These are phyloP conservation scores for Tausonia pullulans DNA, from an alignment of 1,284 basidiomycete species.

Conservation along the genomic window DNA sequence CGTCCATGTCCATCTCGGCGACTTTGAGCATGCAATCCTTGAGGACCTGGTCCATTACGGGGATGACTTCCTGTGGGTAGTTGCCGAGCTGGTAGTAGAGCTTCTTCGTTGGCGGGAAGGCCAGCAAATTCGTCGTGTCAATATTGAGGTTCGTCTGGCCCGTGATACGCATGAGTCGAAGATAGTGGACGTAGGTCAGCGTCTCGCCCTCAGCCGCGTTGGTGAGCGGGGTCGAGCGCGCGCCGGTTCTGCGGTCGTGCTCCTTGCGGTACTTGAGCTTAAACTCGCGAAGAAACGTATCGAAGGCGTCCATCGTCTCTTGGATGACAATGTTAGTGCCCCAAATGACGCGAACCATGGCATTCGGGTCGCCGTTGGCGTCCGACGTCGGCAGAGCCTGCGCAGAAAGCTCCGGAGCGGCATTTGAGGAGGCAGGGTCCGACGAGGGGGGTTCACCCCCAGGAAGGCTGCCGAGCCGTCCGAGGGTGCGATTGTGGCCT, in stretches of 20 bases:
- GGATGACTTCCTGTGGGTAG: conserved; percentile 93
- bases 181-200: conserved; percentile 66
- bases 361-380: conserved; percentile 39
- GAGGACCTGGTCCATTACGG: conserved; percentile 90
- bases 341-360: conserved; percentile 80
- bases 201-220: conserved; percentile 57
- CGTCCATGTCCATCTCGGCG: conserved; percentile 63
- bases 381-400: conserved; percentile 11
- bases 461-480: not conserved
- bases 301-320: conserved; percentile 83
- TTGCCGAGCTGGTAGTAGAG: conserved; percentile 68
- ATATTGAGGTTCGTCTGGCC: conserved; percentile 87
- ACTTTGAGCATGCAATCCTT: conserved; percentile 79
- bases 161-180: conserved; percentile 77
- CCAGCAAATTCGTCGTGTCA: conserved; percentile 75
- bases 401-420: conserved; percentile 4
- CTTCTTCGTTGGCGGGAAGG: conserved; percentile 76
- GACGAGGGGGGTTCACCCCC: conserved; percentile 9
- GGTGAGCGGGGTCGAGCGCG: conserved; percentile 32
- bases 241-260: conserved; percentile 46
- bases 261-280: conserved; percentile 81
- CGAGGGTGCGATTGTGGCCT: not conserved
- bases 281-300: conserved; percentile 80
- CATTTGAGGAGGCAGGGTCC: conserved; percentile 11
- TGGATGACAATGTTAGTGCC: conserved; percentile 86